Evolutionary conservation across 805 yeast species (phyloP), one percentile per base, ranked within the genome.

Genomic region (Diddensiella caesifluorescens): DNA sequence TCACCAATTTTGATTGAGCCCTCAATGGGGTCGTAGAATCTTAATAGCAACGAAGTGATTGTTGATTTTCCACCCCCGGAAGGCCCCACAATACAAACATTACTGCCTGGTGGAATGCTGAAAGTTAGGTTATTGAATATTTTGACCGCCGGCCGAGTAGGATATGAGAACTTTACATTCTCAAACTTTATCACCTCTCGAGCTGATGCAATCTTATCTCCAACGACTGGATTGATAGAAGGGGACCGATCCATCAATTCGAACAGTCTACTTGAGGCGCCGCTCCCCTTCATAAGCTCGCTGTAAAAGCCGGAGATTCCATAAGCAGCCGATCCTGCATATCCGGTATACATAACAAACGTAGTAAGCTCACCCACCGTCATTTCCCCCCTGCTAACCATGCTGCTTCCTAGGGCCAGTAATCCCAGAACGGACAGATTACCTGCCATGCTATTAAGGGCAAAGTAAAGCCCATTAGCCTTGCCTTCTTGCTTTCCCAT

Each of bases 41-140:
- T 70, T 52, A 89, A 63, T 34, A 90, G 64, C 39, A 90, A 65
- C 39, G 89, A 85, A 4, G 89, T 73, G 2, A 90, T 76, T 0
- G 97, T 89, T 13, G 95, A 85, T 60, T 90, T 90, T 20, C 97
- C 97, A 47, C 95, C 84, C 1, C 97, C 97, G 25, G 94, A 82
- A n/a, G 95, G 96, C 1, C 97, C 97, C 13, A 89, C 97, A 45
- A 90, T 78, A 59, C 97, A 89, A 12, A 89, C 79, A 54, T 90
- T 90, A 52, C 86, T 89, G 10, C 97, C 97, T 25, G 83, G 78
- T 12, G 68, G 60, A 34, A 90, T 79, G 1, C 64, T 69, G 43
- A 90, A 68, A 49, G 75, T 69, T 42, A 89, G 63, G 18, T 73
- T 65, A 2, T 67, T 53, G 63, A 90, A 87, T 19, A 90, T 81